phyloP scores from a whole-genome alignment of 2,329 filamentous ascomycete genomes.

The Microcyclospora pomicola region DNA sequence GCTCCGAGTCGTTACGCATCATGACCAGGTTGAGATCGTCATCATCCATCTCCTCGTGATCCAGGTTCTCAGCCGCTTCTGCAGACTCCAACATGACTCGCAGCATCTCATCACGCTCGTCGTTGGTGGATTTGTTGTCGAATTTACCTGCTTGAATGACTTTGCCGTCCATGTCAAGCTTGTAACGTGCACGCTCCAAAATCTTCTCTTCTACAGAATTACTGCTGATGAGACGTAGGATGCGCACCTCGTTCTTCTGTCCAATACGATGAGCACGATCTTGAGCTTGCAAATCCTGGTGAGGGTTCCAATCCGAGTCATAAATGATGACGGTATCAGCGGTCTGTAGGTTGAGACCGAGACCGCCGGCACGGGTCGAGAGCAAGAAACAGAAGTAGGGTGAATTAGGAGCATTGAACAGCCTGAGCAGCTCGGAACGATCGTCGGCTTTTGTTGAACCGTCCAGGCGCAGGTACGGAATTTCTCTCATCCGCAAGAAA shows the following conservation, averaged over 20 bases:
- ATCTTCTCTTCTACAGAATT: constrained; percentile 99
- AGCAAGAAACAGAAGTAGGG: constrained; percentile 96
- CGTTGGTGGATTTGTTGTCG: constrained; percentile 97
- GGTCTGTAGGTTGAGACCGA: constrained; percentile 92
- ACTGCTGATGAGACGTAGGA: constrained; percentile 85
- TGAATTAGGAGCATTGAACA: constrained; percentile 82
- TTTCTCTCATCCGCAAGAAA: constrained; percentile 69
- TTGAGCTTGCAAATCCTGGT: constrained; percentile 96
- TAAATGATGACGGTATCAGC: constrained; percentile 99
- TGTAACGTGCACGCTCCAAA: constrained; percentile 88
- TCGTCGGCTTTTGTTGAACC: constrained; percentile 97
- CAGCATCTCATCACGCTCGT: constrained; percentile 92
- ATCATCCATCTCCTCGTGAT: constrained; percentile 92
- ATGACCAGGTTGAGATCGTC: constrained; percentile 93
- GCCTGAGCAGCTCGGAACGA: constrained; percentile 73
- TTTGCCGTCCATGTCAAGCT: constrained; percentile 98
- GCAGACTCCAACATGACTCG: constrained; percentile 80
- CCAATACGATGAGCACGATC: constrained; percentile 99
- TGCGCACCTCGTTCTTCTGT: constrained; percentile 98
- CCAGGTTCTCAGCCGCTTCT: constrained; percentile 53
- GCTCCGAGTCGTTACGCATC: constrained; percentile 71
- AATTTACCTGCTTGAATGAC: constrained; percentile 99
- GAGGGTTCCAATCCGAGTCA: constrained; percentile 98
- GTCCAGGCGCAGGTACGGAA: constrained; percentile 83
- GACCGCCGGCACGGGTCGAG: constrained; percentile 95